Evolutionary conservation across 805 yeast genomes (phyloP).

Genomic region (Wickerhamomyces queroliae): DNA sequence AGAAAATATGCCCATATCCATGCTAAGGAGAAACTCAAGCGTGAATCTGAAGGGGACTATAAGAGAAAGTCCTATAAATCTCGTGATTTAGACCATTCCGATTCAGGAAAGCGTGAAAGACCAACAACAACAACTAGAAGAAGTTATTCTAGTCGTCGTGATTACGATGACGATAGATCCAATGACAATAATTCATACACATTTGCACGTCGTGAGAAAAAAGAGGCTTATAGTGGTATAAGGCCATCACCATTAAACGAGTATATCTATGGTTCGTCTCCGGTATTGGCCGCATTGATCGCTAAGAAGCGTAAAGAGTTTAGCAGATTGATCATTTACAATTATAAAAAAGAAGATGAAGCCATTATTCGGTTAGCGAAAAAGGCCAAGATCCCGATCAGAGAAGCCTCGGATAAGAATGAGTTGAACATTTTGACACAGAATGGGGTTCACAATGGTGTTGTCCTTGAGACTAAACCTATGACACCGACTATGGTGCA

Average conservation of each 20-base stretch:
- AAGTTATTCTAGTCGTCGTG: no score
- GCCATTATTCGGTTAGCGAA: slow-evolving; percentile 45
- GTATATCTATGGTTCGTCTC: slow-evolving; percentile 68
- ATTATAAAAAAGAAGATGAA: slow-evolving; percentile 26
- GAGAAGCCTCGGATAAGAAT: slow-evolving; percentile 26
- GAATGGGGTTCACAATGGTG: slow-evolving; percentile 77
- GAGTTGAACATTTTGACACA: slow-evolving; percentile 55
- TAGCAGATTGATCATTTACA: slow-evolving; percentile 45
- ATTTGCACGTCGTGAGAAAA: slow-evolving; percentile 12
- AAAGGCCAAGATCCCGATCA: slow-evolving; percentile 20
- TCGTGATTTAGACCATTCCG: no score
- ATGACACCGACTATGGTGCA: slow-evolving; percentile 28
- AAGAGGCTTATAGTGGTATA: slow-evolving; percentile 17
- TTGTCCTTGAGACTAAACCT: slow-evolving; percentile 63
- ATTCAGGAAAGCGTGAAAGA: no score
- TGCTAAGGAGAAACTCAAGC: slow-evolving; percentile 40
- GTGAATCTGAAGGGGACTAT: no score
- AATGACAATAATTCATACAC: no score
- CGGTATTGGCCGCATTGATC: slow-evolving; percentile 66
- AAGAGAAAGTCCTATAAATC: slow-evolving; percentile 14
- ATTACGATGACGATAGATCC: no score
- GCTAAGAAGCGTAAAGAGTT: slow-evolving; percentile 48
- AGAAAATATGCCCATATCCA: slow-evolving; percentile 64
- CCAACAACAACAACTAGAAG: no score
- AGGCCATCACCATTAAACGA: slow-evolving; percentile 48